Base-by-base conservation (phyloP, 192 early-diverging fungal genomes). In the Cladochytrium replicatum region DNA sequence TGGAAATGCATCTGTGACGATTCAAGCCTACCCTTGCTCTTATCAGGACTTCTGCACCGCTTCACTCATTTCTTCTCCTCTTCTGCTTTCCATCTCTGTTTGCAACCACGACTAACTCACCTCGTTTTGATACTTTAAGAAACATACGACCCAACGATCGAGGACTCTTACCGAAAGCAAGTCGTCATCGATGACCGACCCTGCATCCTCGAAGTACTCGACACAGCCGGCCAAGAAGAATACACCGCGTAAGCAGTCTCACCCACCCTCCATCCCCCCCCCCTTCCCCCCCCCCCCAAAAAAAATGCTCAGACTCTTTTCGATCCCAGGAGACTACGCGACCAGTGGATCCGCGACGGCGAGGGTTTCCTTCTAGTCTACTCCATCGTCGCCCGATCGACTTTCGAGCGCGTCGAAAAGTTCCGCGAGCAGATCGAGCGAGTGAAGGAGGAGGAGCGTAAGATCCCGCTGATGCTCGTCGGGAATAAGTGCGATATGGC, bases 91-190 rank as follows among this genome's bases (percentile, higher is more conserved):
- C n/a, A n/a, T n/a, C n/a, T n/a, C n/a, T n/a, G n/a, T n/a, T n/a
- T n/a, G n/a, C n/a, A n/a, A n/a, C n/a, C n/a, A n/a, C n/a, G n/a
- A n/a, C n/a, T n/a, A n/a, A n/a, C n/a, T n/a, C n/a, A n/a, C n/a
- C n/a, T n/a, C n/a, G n/a, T 81, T 32, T 43, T 78, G 37, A 79
- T 86, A 66, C 86, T 89, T 65, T 81, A 86, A 39, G 81, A 88
- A 53, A 84, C 84, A 56, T 97, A 97, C 60, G 93, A 97, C 62
- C 93, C 93, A 6, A 97, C 93, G 15, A 97, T 93, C 50, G 93
- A 97, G 72, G 93, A 97, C 71, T 94, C 91, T n/a, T 97, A 97
- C 72, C 81, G 87, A 43, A 93, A 94, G 61, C 93, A 94, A 65
- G 87, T 89, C 59, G 75, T 88, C 17, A 90, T 97, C 43, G 91